Base-by-base conservation (phyloP, 2,329 filamentous ascomycete genomes). In the Ilyonectria sp. region DNA sequence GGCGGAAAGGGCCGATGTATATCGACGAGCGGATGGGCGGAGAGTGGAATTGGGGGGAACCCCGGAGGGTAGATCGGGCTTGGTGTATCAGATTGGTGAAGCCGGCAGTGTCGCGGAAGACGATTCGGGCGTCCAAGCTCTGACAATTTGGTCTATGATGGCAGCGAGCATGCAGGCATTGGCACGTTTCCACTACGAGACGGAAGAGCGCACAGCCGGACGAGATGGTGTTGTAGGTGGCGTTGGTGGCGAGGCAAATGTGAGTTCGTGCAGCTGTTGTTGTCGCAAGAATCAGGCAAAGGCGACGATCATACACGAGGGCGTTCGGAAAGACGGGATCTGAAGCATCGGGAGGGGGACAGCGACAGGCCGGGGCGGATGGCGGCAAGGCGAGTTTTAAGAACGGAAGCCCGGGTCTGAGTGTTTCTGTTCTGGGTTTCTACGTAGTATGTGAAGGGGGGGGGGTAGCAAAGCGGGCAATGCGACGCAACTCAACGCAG, bases 101-200 rank as follows among this genome's bases (percentile, higher is more conserved):
- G 73, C 68, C 63, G 66, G 53, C 58, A 63, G 75, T 79, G 78
- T 79, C 75, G 74, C 74, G 77, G 70, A 65, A 65, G 55, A 78
- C 80, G 78, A 79, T 83, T 81, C 76, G 62, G 69, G 68, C 60
- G 67, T 71, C 69, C 65, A 69, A 63, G 72, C 63, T 72, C 66
- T 70, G 63, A 58, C 53, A 58, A 56, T 68, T 63, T 64, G 69
- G 63, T 69, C 72, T 74, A 74, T 65, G 56, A 71, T 60, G 53
- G 55, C 54, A 59, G 67, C 57, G 40, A 82, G 86, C 86, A 89
- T 88, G 80, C 84, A 85, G 82, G 81, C 82, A 86, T 85, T 75
- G 75, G 61, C 53, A 49, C 55, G 17, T 37, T 64, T 44, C 26
- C 44, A 21, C 40, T 43, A 21, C 31, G 49, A 59, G 60, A 59